These are phyloP conservation scores for Cardiospermum halicacabum DNA, from an alignment of 345 rosid species.

Conservation along the genomic window DNA sequence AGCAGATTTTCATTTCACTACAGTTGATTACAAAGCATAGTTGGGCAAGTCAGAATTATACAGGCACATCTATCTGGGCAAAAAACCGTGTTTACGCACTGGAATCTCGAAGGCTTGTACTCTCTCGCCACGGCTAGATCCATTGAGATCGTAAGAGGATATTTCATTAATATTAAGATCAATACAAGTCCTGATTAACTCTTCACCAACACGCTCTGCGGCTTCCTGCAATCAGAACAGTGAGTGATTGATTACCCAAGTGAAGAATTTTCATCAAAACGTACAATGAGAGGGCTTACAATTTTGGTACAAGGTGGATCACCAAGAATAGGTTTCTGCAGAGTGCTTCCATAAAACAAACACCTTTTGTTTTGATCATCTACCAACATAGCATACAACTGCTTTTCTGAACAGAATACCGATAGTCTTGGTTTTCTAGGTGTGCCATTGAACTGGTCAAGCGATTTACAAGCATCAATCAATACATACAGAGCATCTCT, in stretches of 20 bases:
- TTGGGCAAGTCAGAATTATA: not conserved
- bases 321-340: conserved; percentile 70
- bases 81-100: conserved; percentile 60
- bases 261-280: not conserved
- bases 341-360: conserved; percentile 72
- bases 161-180: conserved; percentile 63
- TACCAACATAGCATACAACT: conserved; percentile 80
- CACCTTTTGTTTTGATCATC: conserved; percentile 83
- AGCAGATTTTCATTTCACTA: not conserved
- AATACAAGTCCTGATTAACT: conserved; percentile 60
- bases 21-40: not conserved
- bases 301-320: conserved; percentile 46
- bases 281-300: conserved; percentile 41
- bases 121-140: conserved; percentile 67
- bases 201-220: conserved; percentile 77
- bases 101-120: conserved; percentile 79
- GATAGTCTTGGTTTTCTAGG: conserved; percentile 70
- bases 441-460: conserved; percentile 60
- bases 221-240: conserved; percentile 53
- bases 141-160: conserved; percentile 79
- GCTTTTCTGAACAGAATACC: conserved; percentile 86
- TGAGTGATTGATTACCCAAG: not conserved
- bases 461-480: no score
- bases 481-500: no score
- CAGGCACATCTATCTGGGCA: conserved; percentile 38